Conservation (phyloP, 1,284 basidiomycete species). For the Crocinoboletus sp. region DNA sequence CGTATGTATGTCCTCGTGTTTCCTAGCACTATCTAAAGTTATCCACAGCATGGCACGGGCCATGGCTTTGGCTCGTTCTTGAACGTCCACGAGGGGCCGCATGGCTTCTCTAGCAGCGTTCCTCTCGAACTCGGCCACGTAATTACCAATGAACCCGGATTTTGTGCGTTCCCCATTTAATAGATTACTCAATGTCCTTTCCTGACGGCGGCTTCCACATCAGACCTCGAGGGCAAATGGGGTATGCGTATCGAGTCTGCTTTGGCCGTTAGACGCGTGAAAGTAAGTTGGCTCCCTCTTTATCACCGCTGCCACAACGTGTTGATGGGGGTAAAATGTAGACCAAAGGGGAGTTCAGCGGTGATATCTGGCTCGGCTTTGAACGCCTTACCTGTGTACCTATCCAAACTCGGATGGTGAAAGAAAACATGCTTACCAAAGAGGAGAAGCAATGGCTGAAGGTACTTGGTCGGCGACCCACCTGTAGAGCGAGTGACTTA, state of each 20-base stretch:
- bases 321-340: slow-evolving; percentile 29
- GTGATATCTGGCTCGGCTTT: slow-evolving; percentile 78
- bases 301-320: slow-evolving; percentile 1
- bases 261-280: slow-evolving; percentile 63
- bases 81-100: slow-evolving; percentile 75
- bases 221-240: slow-evolving; percentile 79
- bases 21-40: slow-evolving; percentile 8
- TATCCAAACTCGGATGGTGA: slow-evolving; percentile 90
- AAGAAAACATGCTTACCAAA: slow-evolving; percentile 76
- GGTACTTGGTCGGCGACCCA: slow-evolving; percentile 36
- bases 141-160: slow-evolving; percentile 86
- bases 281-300: slow-evolving; percentile 43
- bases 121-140: slow-evolving; percentile 80
- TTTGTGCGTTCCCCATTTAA: slow-evolving; percentile 49
- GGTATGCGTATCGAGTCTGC: slow-evolving; percentile 91
- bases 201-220: slow-evolving; percentile 9
- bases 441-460: slow-evolving; percentile 91
- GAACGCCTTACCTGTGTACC: slow-evolving; percentile 90
- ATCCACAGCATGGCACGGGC: slow-evolving; percentile 71
- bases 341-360: slow-evolving; percentile 70
- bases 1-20: slow-evolving; percentile 39
- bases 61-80: slow-evolving; percentile 82
- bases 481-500: slow-evolving; percentile 1
- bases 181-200: slow-evolving; percentile 16
- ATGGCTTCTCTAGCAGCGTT: slow-evolving; percentile 62